These are phyloP conservation scores for Fusarium sp. DNA, from an alignment of 2,329 filamentous ascomycete genomes.

Conservation along the genomic window DNA sequence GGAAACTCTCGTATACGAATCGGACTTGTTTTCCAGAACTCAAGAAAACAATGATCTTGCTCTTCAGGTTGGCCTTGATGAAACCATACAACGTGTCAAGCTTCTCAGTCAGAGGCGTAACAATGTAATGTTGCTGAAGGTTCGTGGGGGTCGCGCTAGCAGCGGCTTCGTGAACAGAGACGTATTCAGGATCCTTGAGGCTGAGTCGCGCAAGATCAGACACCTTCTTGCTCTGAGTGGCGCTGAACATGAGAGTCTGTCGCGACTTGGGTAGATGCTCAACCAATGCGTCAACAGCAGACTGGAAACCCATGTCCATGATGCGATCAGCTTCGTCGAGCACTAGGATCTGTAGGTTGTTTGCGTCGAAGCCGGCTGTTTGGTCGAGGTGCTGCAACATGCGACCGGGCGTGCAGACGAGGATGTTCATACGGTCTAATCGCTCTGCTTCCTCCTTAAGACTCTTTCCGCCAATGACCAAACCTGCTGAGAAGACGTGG, in stretches of 20 bases:
- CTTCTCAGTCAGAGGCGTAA: conserved; percentile 88
- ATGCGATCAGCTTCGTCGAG: conserved; percentile 97
- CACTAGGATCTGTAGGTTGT: conserved; percentile 92
- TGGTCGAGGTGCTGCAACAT: conserved; percentile 97
- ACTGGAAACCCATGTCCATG: conserved; percentile 97
- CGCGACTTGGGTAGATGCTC: conserved; percentile 88
- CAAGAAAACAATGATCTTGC: conserved; percentile 95
- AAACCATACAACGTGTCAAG: conserved; percentile 94
- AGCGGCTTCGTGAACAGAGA: conserved; percentile 90
- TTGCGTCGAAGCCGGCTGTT: conserved; percentile 88
- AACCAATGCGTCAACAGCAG: conserved; percentile 89
- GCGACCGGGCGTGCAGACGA: conserved; percentile 93
- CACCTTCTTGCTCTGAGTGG: conserved; percentile 94
- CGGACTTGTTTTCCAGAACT: conserved; percentile 97
- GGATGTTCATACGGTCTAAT: conserved; percentile 92
- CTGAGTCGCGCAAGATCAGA: conserved; percentile 91
- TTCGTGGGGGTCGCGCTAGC: conserved; percentile 82
- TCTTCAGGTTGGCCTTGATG: conserved; percentile 88
- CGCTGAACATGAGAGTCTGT: conserved; percentile 95
- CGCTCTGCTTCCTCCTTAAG: conserved; percentile 88
- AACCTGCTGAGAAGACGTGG: conserved; percentile 90
- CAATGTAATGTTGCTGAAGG: conserved; percentile 90
- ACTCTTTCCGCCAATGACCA: conserved; percentile 94
- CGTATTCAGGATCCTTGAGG: conserved; percentile 91
- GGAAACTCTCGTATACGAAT: conserved; percentile 93